Conservation (phyloP, 331 rosid genomes). For the Erythrophleum ivorense region DNA sequence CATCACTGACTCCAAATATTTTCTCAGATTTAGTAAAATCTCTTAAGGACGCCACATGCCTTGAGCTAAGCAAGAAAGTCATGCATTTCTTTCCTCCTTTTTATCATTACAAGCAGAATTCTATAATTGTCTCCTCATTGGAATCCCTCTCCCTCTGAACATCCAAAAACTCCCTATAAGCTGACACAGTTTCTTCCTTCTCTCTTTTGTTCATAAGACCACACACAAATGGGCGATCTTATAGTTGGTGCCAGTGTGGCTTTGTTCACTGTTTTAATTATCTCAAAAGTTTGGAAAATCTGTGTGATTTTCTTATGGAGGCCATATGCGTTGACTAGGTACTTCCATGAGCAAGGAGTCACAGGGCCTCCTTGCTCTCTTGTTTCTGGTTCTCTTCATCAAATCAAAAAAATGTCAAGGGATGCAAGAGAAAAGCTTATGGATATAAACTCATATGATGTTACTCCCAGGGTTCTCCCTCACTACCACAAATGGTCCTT, state of each 20-base stretch:
- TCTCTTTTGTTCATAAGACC: not conserved
- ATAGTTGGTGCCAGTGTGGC: not conserved
- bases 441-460: conserved; percentile 15
- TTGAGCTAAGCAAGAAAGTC: too few species aligned
- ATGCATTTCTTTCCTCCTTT: too few species aligned
- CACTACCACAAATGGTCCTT: not conserved
- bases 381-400: conserved; percentile 40
- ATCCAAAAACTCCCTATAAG: too few species aligned
- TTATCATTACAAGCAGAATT: too few species aligned
- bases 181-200: not conserved
- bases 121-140: too few species aligned
- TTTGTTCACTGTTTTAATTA: conserved; percentile 4
- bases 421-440: conserved; percentile 25
- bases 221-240: not conserved
- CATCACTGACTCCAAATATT: too few species aligned
- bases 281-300: conserved; percentile 31
- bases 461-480: not conserved
- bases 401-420: conserved; percentile 21
- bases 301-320: conserved; percentile 34
- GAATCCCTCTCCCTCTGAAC: too few species aligned
- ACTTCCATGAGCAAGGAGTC: conserved; percentile 37
- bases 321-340: conserved; percentile 33
- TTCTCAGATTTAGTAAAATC: too few species aligned
- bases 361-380: conserved; percentile 41
- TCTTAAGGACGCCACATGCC: too few species aligned